Base-by-base conservation (phyloP, 805 yeast genomes). In the Tetrapisispora pingtungensis region DNA sequence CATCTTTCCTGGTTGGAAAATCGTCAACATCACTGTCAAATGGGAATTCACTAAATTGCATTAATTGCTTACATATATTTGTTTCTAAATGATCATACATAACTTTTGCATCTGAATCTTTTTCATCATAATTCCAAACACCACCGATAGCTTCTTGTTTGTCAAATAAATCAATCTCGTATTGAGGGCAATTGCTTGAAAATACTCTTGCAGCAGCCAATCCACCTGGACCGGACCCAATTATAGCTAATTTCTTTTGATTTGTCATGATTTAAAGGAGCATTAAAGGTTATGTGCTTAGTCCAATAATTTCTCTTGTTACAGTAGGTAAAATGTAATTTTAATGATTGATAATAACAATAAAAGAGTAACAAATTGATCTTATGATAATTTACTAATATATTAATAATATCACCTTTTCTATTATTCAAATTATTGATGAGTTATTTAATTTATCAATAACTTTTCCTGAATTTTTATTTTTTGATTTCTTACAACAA, bases 151-250 rank as follows among this genome's bases (percentile, higher is more conserved):
- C 59, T 7, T 65, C 51, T 48, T 83, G 70, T 39, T 73, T 67
- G 50, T 84, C 95, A 55, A 71, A 83, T 5, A 82, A 68, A 22
- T 73, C 75, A 40, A 84, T 68, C 37, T 69, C 64, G 49, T 74
- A 73, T 3, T 64, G 57, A 1, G 61, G 54, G 17, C 67, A 66
- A 51, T 80, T 88, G 10, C 68, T 72, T 7, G 74, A 50, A 10
- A 85, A 66, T 0, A 88, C 85, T 46, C 79, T 76, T 0, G 84
- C 78, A 3, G 75, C 66, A 0, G 80, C 85, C 18, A 81, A 63
- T 0, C 90, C 94, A 36, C 77, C 71, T 0, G 93, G 89, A 0
- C 94, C 95, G 2, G 77, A 88, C 2, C 95, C 95, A 20, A 85
- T 70, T 8, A 85, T 74, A 0, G 86, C 87, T 3, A 84, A 68